Evolutionary conservation across 306 rosid genomes (phyloP).

Genomic region (Nissolia schottii): DNA sequence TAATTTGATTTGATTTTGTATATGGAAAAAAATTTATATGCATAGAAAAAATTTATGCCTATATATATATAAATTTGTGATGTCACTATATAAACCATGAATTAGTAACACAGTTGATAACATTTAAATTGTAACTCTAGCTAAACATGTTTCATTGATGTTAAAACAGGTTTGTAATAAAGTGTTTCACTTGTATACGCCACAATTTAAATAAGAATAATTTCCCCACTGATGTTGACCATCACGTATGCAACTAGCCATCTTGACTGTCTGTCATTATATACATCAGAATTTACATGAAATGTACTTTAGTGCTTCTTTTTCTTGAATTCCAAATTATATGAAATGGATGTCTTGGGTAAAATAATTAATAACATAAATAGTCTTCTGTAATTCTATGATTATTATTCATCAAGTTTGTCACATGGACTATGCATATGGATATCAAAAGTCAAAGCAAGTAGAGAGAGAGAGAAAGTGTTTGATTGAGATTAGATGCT

Average conservation of each 20-base stretch:
- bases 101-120: no score
- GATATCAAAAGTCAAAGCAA: conserved; percentile 38
- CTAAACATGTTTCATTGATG: no score
- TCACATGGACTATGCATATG: conserved; percentile 20
- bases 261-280: background rate
- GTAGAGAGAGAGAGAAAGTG: background rate
- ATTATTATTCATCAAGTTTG: background rate
- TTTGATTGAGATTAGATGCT: conserved; percentile 25
- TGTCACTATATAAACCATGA: no score
- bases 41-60: no score
- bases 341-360: background rate
- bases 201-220: background rate
- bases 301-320: background rate
- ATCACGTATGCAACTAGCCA: background rate
- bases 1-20: no score
- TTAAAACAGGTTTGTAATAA: no score
- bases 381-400: background rate
- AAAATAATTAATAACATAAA: background rate
- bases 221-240: background rate
- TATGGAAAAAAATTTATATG: no score
- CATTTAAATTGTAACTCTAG: no score
- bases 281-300: conserved; percentile 10
- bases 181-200: no score
- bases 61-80: no score
- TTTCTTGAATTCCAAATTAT: background rate